Evolutionary conservation across 2,329 filamentous ascomycete genomes (phyloP), one percentile per base, ranked within the genome.

Genomic region (Xylariaceae sp.): DNA sequence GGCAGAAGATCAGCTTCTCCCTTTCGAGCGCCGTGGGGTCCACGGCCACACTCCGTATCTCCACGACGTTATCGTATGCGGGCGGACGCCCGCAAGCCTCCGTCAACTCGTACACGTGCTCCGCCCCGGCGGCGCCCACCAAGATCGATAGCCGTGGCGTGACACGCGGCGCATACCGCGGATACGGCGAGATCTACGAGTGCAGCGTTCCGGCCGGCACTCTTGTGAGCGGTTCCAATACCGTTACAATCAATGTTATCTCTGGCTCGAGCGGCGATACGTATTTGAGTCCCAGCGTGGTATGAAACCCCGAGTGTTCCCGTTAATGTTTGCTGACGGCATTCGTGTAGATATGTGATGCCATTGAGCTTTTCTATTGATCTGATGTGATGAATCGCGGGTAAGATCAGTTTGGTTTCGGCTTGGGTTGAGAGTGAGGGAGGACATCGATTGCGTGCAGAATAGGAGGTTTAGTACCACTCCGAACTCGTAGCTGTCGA

Each of bases 151-250:
- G 76, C 4, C 71, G 80, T 12, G 81, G 80, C 2, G 73, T 83
- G 2, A 84, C 81, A 0, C 69, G 80, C 43, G 81, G 80, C 13
- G 79, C 79, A 0, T 84, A 84, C 60, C 72, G 79, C 2, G 80
- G 80, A 0, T 74, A 72, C 29, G 80, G 80, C 0, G 79, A 84
- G 43, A 72, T 82, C 2, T 84, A 84, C 56, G 73, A 78, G 39
- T 78, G 77, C 59, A 65, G 67, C 2, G 71, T 84, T 21, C 78
- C 80, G 0, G 67, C 72, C 1, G 77, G 77, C 1, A 79, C 72
- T 2, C 68, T 84, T 47, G 71, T 75, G 5, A 71, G 69, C 32
- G 81, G 80, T 0, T 64, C 63, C 0, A 84, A 84, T 51, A 81
- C 77, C 3, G 73, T 84, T 42, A 79, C 74, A 0, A 76, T 84